A percentile compares a stretch with the other conserved stretches of the same genome.
phyloP scores from a whole-genome alignment of 306 rosid genomes.

The Quercus agrifolia region DNA sequence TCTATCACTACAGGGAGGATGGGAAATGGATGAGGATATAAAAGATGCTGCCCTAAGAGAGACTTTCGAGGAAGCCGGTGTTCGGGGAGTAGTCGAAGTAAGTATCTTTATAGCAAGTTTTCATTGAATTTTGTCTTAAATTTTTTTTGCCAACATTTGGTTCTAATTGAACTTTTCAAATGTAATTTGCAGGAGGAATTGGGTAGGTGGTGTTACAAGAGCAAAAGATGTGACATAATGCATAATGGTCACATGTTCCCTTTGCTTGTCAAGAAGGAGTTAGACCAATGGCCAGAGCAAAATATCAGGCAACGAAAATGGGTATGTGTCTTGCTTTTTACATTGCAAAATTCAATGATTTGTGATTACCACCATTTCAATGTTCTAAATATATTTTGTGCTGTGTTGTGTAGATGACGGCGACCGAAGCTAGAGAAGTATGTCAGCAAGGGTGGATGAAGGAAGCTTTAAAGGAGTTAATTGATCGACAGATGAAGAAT shows the following conservation, averaged over 20 bases:
- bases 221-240: constrained; percentile 61
- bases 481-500: constrained; percentile 36
- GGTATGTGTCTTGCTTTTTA: constrained; percentile 45
- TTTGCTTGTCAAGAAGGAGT: constrained; percentile 57
- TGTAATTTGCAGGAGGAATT: constrained; percentile 48
- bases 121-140: background rate
- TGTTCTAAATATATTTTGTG: constrained; percentile 30
- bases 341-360: constrained; percentile 1
- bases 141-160: constrained; percentile 5
- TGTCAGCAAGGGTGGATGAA: constrained; percentile 92
- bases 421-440: constrained; percentile 69
- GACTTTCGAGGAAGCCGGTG: constrained; percentile 92
- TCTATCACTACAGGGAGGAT: constrained; percentile 70
- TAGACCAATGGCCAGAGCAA: constrained; percentile 84
- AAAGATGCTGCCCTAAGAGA: constrained; percentile 86
- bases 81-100: constrained; percentile 66
- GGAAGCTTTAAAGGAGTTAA: constrained; percentile 67
- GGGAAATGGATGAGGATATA: constrained; percentile 84
- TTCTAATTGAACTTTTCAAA: constrained; percentile 12
- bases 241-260: constrained; percentile 85
- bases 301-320: constrained; percentile 58
- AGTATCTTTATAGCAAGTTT: constrained; percentile 29
- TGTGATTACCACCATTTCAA: background rate
- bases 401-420: constrained; percentile 57
- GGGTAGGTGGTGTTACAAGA: constrained; percentile 73